Percentiles rank a stretch among this genome's conserved stretches.
Conservation (phyloP, 2,329 filamentous ascomycete species). For the Iodosphaeria phyllophila region DNA sequence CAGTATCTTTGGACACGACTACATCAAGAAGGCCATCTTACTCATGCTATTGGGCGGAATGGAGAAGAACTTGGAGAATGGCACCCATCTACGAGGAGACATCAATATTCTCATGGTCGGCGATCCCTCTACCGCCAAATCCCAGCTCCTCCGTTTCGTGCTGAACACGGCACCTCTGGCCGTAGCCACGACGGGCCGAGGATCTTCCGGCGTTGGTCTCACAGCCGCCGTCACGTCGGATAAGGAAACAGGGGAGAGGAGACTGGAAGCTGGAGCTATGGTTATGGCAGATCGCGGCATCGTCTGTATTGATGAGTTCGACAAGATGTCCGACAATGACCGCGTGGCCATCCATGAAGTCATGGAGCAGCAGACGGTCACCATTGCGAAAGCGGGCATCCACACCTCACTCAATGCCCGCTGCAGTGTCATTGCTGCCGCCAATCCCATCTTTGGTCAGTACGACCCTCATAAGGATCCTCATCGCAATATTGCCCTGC, state of each 20-base stretch:
- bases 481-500: conserved; percentile 94
- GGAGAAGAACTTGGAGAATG: conserved; percentile 97
- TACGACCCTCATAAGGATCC: conserved; percentile 98
- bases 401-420: conserved; percentile 94
- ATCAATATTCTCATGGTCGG: conserved; percentile 99
- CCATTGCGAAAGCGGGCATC: conserved; percentile 95
- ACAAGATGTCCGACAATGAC: conserved; percentile 99
- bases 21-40: conserved; percentile 94
- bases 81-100: conserved; percentile 91
- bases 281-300: conserved; percentile 93
- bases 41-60: conserved; percentile 89
- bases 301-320: conserved; percentile 97
- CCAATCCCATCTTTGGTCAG: conserved; percentile 94
- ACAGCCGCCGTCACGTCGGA: conserved; percentile 92
- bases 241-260: conserved; percentile 90
- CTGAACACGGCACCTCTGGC: conserved; percentile 91
- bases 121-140: conserved; percentile 95
- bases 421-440: conserved; percentile 89
- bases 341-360: conserved; percentile 98
- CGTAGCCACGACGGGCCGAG: conserved; percentile 90
- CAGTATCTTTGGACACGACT: conserved; percentile 90
- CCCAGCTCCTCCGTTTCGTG: conserved; percentile 91
- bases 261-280: conserved; percentile 95
- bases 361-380: conserved; percentile 99
- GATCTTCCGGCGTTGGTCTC: conserved; percentile 92